phyloP scores from a whole-genome alignment of 2,329 filamentous ascomycete genomes.

The Fusarium nisikadoi region DNA sequence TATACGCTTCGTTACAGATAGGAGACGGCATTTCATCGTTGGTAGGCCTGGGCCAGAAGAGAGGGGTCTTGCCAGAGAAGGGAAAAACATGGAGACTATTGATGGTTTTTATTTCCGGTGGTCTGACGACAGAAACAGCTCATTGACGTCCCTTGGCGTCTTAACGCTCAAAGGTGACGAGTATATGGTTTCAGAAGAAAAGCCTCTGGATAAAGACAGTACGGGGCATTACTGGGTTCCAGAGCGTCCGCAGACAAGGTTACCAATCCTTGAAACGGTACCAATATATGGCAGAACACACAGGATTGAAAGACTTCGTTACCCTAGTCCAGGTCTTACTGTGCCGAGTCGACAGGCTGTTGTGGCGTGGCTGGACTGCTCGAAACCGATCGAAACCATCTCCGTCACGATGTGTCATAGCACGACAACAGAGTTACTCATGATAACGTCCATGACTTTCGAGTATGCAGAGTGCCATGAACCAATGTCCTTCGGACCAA shows the following conservation, averaged over 20 bases:
- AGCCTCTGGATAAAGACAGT: neutral
- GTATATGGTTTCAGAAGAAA: neutral
- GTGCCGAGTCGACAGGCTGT: neutral
- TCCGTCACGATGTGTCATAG: neutral
- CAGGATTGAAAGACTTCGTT: neutral
- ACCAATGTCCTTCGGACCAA: neutral
- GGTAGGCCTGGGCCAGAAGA: neutral
- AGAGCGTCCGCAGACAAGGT: neutral
- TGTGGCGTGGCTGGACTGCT: neutral
- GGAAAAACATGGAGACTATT: neutral
- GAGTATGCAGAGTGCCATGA: neutral
- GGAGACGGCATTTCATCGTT: neutral
- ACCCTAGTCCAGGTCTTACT: accelerated
- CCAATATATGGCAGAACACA: neutral
- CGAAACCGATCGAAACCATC: neutral
- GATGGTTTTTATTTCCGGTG: neutral
- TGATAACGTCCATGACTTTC: neutral
- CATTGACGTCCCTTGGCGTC: neutral
- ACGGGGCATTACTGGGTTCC: neutral
- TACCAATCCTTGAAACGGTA: neutral
- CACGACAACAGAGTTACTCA: neutral
- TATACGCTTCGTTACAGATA: neutral
- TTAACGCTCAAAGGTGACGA: neutral
- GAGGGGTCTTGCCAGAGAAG: neutral
- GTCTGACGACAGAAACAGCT: neutral